These are phyloP conservation scores for Asterophora parasitica DNA, from an alignment of 768 basidiomycete genomes.

Conservation along the genomic window DNA sequence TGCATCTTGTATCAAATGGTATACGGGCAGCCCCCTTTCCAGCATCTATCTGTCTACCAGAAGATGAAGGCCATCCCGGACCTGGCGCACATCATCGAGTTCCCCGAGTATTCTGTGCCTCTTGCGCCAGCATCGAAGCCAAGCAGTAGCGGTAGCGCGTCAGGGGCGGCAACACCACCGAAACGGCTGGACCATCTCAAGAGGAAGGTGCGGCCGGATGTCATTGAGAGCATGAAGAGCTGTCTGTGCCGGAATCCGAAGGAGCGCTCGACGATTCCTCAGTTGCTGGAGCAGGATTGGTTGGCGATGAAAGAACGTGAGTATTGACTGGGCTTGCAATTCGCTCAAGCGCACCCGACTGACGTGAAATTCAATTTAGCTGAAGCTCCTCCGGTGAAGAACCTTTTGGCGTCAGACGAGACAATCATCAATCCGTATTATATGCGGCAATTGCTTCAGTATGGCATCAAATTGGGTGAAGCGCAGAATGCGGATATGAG, in stretches of 20 bases:
- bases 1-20: constrained; percentile 99
- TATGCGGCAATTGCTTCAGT: constrained; percentile 69
- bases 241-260: constrained; percentile 81
- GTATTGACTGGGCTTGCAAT: constrained; percentile 16
- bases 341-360: not conserved
- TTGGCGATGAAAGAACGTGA: constrained; percentile 57
- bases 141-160: constrained; percentile 21
- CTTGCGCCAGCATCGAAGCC: constrained; percentile 35
- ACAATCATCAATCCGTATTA: constrained; percentile 76
- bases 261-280: constrained; percentile 81
- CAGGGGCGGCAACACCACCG: constrained; percentile 33
- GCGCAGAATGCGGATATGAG: constrained; percentile 35
- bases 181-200: constrained; percentile 66
- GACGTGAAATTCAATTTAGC: constrained; percentile 16
- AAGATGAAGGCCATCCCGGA: constrained; percentile 96
- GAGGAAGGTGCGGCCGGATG: constrained; percentile 62
- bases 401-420: constrained; percentile 45
- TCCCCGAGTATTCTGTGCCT: constrained; percentile 64
- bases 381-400: constrained; percentile 24
- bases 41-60: constrained; percentile 72
- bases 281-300: constrained; percentile 81
- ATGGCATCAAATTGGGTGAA: constrained; percentile 62
- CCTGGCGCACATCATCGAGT: constrained; percentile 70
- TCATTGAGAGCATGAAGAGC: constrained; percentile 78
- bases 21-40: constrained; percentile 91